A percentile compares a stretch with the other conserved stretches of the same genome.
Conservation (phyloP, 495 filamentous ascomycete genomes). For the Annulohypoxylon moriforme region DNA sequence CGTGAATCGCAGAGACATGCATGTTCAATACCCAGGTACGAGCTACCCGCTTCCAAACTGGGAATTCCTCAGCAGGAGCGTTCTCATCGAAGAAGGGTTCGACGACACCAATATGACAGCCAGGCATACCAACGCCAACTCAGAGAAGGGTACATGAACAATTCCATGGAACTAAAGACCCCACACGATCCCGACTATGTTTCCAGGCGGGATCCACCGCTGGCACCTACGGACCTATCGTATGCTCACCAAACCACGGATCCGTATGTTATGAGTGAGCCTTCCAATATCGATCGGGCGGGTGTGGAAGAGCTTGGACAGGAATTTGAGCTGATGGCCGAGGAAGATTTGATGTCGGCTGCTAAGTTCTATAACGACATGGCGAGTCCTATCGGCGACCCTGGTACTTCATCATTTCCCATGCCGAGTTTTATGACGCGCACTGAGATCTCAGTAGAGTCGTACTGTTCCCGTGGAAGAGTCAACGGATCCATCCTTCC, state of each 20-base stretch:
- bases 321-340: slow-evolving; percentile 20
- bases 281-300: slow-evolving; percentile 4
- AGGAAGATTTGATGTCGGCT: slow-evolving; percentile 38
- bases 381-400: slow-evolving; percentile 16
- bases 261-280: slow-evolving; percentile 6
- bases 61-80: slow-evolving; percentile 81
- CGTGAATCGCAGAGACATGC: slow-evolving; percentile 76
- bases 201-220: slow-evolving; percentile 1
- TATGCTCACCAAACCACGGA: not conserved
- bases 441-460: slow-evolving; percentile 46
- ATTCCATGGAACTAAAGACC: slow-evolving; percentile 62
- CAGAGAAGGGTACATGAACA: slow-evolving; percentile 77
- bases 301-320: slow-evolving; percentile 17
- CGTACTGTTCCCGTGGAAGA: slow-evolving; percentile 23
- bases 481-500: not conserved
- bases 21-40: slow-evolving; percentile 84
- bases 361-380: slow-evolving; percentile 40
- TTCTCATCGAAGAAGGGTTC: slow-evolving; percentile 86
- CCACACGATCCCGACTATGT: not conserved
- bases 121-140: slow-evolving; percentile 79
- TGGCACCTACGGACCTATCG: slow-evolving; percentile 24
- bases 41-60: too few species aligned
- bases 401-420: slow-evolving; percentile 14
- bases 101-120: slow-evolving; percentile 84
- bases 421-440: slow-evolving; percentile 25